A percentile compares a stretch with the other conserved stretches of the same genome.
phyloP scores from a whole-genome alignment of 1,284 basidiomycete species.

The Mycena sp. region DNA sequence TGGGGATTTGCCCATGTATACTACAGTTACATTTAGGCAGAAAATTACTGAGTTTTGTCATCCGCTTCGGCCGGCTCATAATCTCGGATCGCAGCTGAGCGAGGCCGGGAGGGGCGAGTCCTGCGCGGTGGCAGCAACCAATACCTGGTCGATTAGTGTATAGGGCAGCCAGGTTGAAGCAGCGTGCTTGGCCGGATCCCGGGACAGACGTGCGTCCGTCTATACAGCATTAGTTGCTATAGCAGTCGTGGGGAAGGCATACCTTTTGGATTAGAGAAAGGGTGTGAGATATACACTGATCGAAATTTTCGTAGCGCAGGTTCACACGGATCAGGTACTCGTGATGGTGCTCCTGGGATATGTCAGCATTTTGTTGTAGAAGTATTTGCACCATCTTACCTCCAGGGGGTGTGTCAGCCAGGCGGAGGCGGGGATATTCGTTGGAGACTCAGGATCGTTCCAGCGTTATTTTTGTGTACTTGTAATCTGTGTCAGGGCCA shows the following conservation, averaged over 20 bases:
- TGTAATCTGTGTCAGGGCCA: conserved; percentile 73
- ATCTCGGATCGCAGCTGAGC: conserved; percentile 66
- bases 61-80: conserved; percentile 65
- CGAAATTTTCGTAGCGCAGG: conserved; percentile 83
- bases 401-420: conserved; percentile 85
- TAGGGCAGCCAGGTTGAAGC: conserved; percentile 84
- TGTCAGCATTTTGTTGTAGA: conserved; percentile 18
- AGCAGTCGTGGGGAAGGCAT: conserved; percentile 37
- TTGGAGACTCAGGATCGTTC: conserved; percentile 81
- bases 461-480: conserved; percentile 79
- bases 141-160: conserved; percentile 86
- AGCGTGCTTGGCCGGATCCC: conserved; percentile 63
- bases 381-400: conserved; percentile 49
- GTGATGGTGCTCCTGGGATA: conserved; percentile 70
- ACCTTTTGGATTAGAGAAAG: conserved; percentile 78
- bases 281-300: conserved; percentile 80
- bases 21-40: not conserved
- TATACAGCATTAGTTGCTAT: conserved; percentile 39
- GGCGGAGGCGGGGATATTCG: conserved; percentile 73
- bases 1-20: not conserved
- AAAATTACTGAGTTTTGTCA: conserved; percentile 60
- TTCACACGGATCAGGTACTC: conserved; percentile 82
- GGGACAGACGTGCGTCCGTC: conserved; percentile 68
- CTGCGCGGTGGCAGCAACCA: conserved; percentile 71
- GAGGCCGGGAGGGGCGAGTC: conserved; percentile 59